Percentiles rank a stretch among this genome's conserved stretches.
phyloP scores from a whole-genome alignment of 2,329 filamentous ascomycete genomes.

The Remersonia thermophila region DNA sequence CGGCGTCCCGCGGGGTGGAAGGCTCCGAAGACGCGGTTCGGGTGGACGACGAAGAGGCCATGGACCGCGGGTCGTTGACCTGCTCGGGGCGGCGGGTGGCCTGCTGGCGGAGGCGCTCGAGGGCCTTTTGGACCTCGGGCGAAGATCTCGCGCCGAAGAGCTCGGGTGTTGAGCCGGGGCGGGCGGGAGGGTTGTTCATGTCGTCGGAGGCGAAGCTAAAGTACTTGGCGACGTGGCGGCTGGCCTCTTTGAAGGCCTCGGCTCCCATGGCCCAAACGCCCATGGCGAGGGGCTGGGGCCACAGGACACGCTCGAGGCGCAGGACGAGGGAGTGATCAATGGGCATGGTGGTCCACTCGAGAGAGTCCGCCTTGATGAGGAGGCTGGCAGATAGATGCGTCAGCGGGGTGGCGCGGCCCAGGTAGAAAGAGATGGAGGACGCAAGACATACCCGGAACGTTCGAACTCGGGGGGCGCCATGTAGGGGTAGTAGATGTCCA shows the following conservation, averaged over 20 bases:
- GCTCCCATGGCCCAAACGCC: conserved; percentile 42
- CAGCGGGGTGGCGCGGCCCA: conserved; percentile 9
- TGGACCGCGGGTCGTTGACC: conserved; percentile 13
- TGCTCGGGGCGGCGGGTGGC: conserved; percentile 15
- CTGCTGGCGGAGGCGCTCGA: conserved; percentile 17
- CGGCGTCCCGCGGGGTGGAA: background rate
- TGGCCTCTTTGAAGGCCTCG: conserved; percentile 34
- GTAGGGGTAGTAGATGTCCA: conserved; percentile 48
- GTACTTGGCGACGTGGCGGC: no score
- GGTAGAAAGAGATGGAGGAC: background rate
- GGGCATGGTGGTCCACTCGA: conserved; percentile 34
- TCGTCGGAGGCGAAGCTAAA: no score
- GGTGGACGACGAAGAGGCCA: conserved; percentile 5
- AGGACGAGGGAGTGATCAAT: conserved; percentile 37
- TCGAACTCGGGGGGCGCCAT: conserved; percentile 47
- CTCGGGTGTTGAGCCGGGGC: no score
- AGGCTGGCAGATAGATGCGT: conserved; percentile 27
- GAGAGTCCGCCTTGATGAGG: conserved; percentile 34
- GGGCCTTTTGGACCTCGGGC: no score
- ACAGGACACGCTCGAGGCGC: conserved; percentile 36
- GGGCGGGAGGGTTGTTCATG: no score
- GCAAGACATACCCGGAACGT: conserved; percentile 41
- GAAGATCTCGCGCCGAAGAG: no score
- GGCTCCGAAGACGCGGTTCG: background rate
- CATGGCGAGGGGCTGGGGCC: conserved; percentile 38